phyloP scores from a whole-genome alignment of 2,329 filamentous ascomycete genomes.

The Tolypocladium ophioglossoides region DNA sequence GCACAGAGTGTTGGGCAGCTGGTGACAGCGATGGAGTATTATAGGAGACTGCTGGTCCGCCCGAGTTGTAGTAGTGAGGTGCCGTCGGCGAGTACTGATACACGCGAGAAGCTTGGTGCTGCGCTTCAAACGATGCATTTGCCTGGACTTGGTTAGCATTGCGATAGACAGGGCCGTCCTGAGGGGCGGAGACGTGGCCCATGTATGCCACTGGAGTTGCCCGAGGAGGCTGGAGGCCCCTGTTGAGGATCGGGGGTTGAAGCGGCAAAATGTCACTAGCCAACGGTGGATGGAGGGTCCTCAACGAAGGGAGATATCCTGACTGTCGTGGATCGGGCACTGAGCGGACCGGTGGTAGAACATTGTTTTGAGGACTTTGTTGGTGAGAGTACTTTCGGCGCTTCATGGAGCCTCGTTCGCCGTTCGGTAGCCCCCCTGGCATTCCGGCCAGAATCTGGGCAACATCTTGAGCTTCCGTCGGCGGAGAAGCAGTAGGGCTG shows the following conservation, averaged over 20 bases:
- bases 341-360: background rate
- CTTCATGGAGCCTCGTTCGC: background rate
- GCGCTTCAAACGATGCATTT: background rate
- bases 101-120: background rate
- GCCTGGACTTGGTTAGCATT: background rate
- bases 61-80: background rate
- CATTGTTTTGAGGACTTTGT: background rate
- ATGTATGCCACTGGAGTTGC: background rate
- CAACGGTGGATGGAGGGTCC: background rate
- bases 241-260: background rate
- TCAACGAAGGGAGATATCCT: background rate
- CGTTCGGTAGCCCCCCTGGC: background rate
- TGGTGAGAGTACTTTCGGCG: background rate
- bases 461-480: background rate
- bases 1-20: background rate
- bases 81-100: background rate
- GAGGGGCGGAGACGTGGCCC: background rate
- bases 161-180: background rate
- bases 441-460: constrained; percentile 3
- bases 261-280: background rate
- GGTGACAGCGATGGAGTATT: background rate
- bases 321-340: background rate
- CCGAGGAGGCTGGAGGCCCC: background rate
- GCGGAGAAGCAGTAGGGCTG: background rate
- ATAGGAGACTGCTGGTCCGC: background rate